Percentiles rank a stretch among this genome's conserved stretches.
Evolutionary conservation across 257 asterid species (phyloP).

Genomic region (Mitragyna speciosa): DNA sequence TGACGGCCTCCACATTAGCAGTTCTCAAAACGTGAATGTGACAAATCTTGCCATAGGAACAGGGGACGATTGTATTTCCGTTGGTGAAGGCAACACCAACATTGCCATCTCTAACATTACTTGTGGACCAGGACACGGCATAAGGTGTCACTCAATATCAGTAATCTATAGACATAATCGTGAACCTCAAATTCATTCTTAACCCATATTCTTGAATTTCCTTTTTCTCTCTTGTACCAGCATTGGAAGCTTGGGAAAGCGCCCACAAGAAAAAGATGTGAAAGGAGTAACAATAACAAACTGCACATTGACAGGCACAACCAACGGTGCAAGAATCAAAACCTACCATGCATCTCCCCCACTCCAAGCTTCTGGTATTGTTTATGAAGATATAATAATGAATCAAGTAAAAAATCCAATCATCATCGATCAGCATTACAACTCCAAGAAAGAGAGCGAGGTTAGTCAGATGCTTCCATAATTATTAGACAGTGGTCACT

Average conservation of each 20-base stretch:
- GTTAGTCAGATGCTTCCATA: constrained; percentile 30
- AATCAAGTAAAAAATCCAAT: constrained; percentile 56
- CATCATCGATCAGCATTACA: constrained; percentile 71
- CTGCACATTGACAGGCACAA: constrained; percentile 57
- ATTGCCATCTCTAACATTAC: constrained; percentile 24
- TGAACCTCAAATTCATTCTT: neutral
- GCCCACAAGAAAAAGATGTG: constrained; percentile 39
- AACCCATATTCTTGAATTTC: neutral
- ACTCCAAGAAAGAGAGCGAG: constrained; percentile 31
- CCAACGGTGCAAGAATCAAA: constrained; percentile 79
- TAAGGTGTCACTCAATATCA: constrained; percentile 31
- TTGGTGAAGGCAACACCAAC: constrained; percentile 46
- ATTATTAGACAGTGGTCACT: neutral
- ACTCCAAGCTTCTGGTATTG: constrained; percentile 32
- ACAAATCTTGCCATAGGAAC: constrained; percentile 19
- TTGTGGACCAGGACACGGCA: constrained; percentile 72
- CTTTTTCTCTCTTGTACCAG: constrained; percentile 22
- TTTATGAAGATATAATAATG: constrained; percentile 48
- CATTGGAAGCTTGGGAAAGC: constrained; percentile 79
- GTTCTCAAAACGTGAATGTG: constrained; percentile 8
- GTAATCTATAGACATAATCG: neutral
- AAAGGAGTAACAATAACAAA: constrained; percentile 37
- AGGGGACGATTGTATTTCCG: constrained; percentile 57
- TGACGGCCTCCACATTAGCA: constrained; percentile 23
- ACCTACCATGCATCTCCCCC: constrained; percentile 50